Evolutionary conservation across 1,139 yeast genomes (phyloP).

Genomic region (Blastobotrys aristatus): DNA sequence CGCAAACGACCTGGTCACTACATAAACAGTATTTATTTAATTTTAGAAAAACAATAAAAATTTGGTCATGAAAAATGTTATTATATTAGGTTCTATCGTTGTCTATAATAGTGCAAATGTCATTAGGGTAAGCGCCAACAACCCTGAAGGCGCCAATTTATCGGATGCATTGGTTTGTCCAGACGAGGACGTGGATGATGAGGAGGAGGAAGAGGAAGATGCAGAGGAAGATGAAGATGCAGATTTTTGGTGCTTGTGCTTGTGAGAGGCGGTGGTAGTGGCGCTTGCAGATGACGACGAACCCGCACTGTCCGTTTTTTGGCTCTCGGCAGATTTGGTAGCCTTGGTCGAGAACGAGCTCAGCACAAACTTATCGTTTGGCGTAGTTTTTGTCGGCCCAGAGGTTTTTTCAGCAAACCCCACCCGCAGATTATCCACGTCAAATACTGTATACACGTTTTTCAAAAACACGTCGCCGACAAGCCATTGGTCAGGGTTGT

Average conservation of each 20-base stretch:
- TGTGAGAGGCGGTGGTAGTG: neutral
- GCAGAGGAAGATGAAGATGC: neutral
- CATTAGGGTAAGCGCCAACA: neutral
- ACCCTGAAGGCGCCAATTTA: neutral
- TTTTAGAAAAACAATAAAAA: no score
- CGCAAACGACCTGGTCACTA: neutral
- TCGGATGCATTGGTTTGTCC: neutral
- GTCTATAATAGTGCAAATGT: neutral
- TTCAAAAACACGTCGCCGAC: slow-evolving; percentile 59
- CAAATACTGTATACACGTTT: slow-evolving; percentile 55
- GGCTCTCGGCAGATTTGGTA: neutral
- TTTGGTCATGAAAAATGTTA: no score
- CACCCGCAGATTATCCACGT: slow-evolving; percentile 44
- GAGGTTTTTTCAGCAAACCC: slow-evolving; percentile 45
- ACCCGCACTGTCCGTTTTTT: neutral
- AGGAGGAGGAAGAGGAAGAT: neutral
- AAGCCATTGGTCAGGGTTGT: slow-evolving; percentile 38
- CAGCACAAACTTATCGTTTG: slow-evolving; percentile 20
- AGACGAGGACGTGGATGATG: neutral
- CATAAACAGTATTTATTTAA: no score
- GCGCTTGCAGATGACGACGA: neutral
- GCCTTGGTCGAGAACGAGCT: neutral
- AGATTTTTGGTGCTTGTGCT: neutral
- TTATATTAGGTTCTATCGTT: no score
- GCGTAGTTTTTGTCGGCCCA: slow-evolving; percentile 23